Evolutionary conservation across 2,329 filamentous ascomycete genomes (phyloP).

Genomic region (Ilyonectria mors-panacis): DNA sequence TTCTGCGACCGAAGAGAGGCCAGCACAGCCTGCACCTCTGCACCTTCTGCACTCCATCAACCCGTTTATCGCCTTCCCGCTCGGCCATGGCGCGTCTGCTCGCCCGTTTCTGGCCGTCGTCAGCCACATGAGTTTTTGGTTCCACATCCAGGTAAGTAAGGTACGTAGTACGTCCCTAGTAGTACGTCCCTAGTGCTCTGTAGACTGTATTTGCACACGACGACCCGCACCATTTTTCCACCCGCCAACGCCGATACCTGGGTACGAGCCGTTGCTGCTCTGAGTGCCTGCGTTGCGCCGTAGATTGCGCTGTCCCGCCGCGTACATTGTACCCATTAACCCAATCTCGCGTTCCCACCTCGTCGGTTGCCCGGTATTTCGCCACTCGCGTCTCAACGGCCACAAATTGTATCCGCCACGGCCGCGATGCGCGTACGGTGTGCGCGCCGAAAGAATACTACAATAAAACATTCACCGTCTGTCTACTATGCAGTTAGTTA

Average conservation of each 20-base stretch:
- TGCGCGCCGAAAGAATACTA: not conserved
- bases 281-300: not conserved
- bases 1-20: not conserved
- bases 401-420: not conserved
- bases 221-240: not conserved
- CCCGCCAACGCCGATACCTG: not conserved
- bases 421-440: not conserved
- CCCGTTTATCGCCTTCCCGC: not conserved
- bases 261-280: not conserved
- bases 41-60: not conserved
- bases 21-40: not conserved
- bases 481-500: no score
- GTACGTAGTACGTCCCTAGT: not conserved
- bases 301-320: not conserved
- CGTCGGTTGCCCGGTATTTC: not conserved
- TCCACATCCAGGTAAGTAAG: not conserved
- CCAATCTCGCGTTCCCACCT: not conserved
- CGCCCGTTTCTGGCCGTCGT: not conserved
- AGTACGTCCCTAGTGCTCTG: no score
- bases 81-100: not conserved
- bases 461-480: not conserved
- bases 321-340: not conserved
- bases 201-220: not conserved
- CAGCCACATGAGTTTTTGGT: not conserved
- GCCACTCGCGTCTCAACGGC: not conserved